Percentiles rank a stretch among this genome's conserved stretches.
phyloP scores from a whole-genome alignment of 192 early-diverging fungal species.

The Glomus cerebriforme region DNA sequence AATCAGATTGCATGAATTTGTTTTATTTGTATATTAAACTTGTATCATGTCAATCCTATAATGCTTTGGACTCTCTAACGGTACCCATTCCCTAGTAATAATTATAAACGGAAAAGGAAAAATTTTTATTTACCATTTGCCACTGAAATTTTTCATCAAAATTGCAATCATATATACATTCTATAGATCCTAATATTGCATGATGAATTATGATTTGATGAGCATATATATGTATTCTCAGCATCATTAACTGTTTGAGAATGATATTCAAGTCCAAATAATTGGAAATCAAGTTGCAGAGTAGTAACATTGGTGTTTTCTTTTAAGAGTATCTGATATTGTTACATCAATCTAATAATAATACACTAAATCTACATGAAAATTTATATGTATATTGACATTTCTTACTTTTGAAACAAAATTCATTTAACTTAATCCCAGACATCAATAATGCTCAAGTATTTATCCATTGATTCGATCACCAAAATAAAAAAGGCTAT shows the following conservation, averaged over 20 bases:
- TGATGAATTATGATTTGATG: too few relatives aligned
- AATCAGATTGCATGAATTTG: too few relatives aligned
- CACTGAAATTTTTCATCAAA: constrained; percentile 92
- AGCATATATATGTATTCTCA: constrained; percentile 61
- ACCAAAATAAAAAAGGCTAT: too few relatives aligned
- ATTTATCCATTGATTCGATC: too few relatives aligned
- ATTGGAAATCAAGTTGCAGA: too few relatives aligned
- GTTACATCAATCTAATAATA: too few relatives aligned
- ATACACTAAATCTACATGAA: not conserved
- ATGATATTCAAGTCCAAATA: constrained; percentile 87
- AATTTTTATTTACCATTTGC: constrained; percentile 75
- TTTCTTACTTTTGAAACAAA: constrained; percentile 75
- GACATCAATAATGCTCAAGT: constrained; percentile 81
- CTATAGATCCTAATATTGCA: constrained; percentile 92
- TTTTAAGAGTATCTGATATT: too few relatives aligned
- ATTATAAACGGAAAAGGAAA: not conserved
- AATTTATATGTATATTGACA: not conserved
- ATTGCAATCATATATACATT: constrained; percentile 95
- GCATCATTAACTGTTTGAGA: constrained; percentile 57
- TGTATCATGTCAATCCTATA: too few relatives aligned
- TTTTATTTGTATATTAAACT: too few relatives aligned
- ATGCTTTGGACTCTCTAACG: too few relatives aligned
- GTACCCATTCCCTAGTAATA: too few relatives aligned
- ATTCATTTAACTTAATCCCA: constrained; percentile 93
- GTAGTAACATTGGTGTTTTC: too few relatives aligned